These are phyloP conservation scores for Podaxis sp. DNA, from an alignment of 768 basidiomycete species.

Conservation along the genomic window DNA sequence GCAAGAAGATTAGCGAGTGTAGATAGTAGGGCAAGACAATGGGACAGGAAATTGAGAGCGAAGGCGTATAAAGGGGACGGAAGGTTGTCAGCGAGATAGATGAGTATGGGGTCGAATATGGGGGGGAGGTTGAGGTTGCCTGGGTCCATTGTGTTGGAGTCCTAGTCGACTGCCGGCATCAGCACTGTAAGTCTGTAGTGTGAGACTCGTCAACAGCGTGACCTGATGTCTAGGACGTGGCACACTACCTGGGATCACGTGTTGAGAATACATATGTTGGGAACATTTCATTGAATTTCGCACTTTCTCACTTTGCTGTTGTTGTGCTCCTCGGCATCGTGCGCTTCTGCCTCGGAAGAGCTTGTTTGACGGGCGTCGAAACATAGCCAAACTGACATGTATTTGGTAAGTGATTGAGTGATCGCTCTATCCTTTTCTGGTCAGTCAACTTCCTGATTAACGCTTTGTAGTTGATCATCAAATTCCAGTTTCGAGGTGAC, in stretches of 20 bases:
- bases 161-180: not conserved
- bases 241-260: slow-evolving; percentile 6
- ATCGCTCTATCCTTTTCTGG: slow-evolving; percentile 9
- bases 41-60: slow-evolving; percentile 48
- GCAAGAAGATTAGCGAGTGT: slow-evolving; percentile 46
- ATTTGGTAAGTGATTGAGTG: not conserved
- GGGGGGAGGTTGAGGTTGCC: slow-evolving; percentile 38
- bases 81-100: slow-evolving; percentile 51
- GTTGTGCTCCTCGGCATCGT: slow-evolving; percentile 2
- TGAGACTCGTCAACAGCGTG: not conserved
- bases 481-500: slow-evolving; percentile 12
- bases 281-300: not conserved
- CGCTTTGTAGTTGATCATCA: slow-evolving; percentile 14
- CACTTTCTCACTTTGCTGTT: not conserved
- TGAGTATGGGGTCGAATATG: slow-evolving; percentile 52
- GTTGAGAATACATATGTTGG: not conserved
- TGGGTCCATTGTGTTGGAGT: slow-evolving; percentile 21
- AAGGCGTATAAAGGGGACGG: slow-evolving; percentile 56
- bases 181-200: too few relatives aligned
- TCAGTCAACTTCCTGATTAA: slow-evolving; percentile 13
- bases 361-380: slow-evolving; percentile 3
- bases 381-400: slow-evolving; percentile 4
- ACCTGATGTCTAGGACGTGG: not conserved
- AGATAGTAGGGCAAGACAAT: slow-evolving; percentile 48
- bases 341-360: slow-evolving; percentile 3